These are phyloP conservation scores for Hemisphaericaspora xylanilytica DNA, from an alignment of 1,139 yeast genomes.

Conservation along the genomic window DNA sequence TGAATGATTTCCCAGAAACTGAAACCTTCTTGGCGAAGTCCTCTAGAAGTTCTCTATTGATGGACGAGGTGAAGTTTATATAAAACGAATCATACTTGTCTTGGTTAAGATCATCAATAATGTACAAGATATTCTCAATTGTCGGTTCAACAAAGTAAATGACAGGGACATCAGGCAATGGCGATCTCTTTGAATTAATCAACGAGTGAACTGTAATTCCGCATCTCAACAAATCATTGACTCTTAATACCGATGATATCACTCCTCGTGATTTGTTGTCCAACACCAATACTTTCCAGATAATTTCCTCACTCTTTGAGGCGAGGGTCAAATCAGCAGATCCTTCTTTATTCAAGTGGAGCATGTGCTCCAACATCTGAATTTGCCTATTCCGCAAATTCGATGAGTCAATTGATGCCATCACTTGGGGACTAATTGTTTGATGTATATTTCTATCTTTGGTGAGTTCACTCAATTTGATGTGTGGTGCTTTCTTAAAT, in stretches of 20 bases:
- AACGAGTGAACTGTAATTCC: constrained; percentile 89
- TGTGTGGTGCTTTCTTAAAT: neutral
- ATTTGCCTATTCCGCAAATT: constrained; percentile 38
- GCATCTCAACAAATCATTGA: constrained; percentile 81
- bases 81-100: constrained; percentile 79
- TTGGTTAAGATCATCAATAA: constrained; percentile 67
- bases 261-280: constrained; percentile 81
- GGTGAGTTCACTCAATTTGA: neutral
- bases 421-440: no score
- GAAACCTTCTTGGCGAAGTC: constrained; percentile 86
- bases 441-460: neutral
- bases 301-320: constrained; percentile 56
- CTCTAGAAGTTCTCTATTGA: constrained; percentile 76
- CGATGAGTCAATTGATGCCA: constrained; percentile 20
- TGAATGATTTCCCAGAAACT: constrained; percentile 60
- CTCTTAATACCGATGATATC: constrained; percentile 84
- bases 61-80: constrained; percentile 80
- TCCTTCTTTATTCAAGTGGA: constrained; percentile 68
- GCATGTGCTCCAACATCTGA: constrained; percentile 71
- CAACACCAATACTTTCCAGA: constrained; percentile 91
- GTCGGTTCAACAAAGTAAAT: constrained; percentile 91
- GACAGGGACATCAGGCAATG: constrained; percentile 91
- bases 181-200: constrained; percentile 65
- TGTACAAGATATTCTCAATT: constrained; percentile 61
- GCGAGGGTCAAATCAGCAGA: constrained; percentile 53